These are phyloP conservation scores for Populus deltoides DNA, from an alignment of 345 rosid genomes.

Conservation along the genomic window DNA sequence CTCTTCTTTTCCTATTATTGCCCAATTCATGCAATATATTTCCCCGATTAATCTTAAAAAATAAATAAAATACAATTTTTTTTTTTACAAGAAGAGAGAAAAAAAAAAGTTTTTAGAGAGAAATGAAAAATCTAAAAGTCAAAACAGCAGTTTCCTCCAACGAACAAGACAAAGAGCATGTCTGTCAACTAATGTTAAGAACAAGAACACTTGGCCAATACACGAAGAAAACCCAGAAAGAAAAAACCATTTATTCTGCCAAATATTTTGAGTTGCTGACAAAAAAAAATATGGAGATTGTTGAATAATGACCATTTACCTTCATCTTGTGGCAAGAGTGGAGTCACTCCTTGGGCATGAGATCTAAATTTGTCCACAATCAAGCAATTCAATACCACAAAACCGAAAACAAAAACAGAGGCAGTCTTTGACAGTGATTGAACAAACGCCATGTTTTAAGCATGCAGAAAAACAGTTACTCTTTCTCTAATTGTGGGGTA, in stretches of 20 bases:
- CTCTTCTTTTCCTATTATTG: not conserved
- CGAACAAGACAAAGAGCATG: no score
- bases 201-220: not conserved
- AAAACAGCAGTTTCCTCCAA: not conserved
- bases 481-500: not conserved
- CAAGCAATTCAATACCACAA: slow-evolving; percentile 30
- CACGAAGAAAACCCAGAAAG: not conserved
- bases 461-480: not conserved
- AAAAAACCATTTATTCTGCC: not conserved
- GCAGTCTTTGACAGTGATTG: slow-evolving; percentile 18
- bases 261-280: not conserved
- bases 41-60: not conserved
- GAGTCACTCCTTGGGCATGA: slow-evolving; percentile 32
- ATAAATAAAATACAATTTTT: not conserved
- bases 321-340: slow-evolving; percentile 49
- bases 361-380: slow-evolving; percentile 25
- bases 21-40: not conserved
- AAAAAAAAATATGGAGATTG: not conserved
- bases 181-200: slow-evolving; percentile 5
- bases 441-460: slow-evolving; percentile 30
- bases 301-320: slow-evolving; percentile 26
- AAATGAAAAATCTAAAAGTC: not conserved
- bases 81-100: not conserved
- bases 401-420: slow-evolving; percentile 23
- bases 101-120: not conserved